Percentiles rank a stretch among this genome's conserved stretches.
phyloP scores from a whole-genome alignment of 306 rosid species.

The Lablab purpureus region DNA sequence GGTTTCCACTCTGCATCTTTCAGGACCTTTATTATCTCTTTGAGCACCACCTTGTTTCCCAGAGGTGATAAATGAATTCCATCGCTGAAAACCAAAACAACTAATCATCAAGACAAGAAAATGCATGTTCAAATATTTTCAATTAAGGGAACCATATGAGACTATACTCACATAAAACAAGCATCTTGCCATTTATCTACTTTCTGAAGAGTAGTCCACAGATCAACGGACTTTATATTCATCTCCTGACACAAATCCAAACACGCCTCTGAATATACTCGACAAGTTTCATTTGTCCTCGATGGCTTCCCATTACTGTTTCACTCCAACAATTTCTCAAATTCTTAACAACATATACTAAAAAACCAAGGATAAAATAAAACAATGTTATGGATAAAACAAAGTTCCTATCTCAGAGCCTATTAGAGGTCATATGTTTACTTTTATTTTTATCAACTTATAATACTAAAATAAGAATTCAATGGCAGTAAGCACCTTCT shows the following conservation, averaged over 20 bases:
- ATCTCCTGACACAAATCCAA: constrained; percentile 59
- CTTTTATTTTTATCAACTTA: no score
- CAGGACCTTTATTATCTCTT: constrained; percentile 61
- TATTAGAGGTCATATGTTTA: no score
- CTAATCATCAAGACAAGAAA: background rate
- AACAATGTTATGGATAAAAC: no score
- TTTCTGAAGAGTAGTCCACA: constrained; percentile 64
- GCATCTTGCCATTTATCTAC: constrained; percentile 61
- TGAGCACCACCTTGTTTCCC: constrained; percentile 66
- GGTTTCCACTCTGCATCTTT: constrained; percentile 76
- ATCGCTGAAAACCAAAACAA: constrained; percentile 53
- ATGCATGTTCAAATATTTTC: background rate
- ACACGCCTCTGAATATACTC: constrained; percentile 71
- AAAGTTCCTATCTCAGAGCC: no score
- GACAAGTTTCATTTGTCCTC: constrained; percentile 56
- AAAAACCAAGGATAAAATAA: no score
- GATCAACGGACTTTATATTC: constrained; percentile 64
- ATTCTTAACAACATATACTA: background rate
- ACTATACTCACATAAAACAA: constrained; percentile 65
- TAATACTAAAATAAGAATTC: no score
- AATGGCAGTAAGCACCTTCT: no score
- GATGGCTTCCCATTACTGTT: constrained; percentile 6
- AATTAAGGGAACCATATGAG: background rate
- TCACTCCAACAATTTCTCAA: constrained; percentile 31
- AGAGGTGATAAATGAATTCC: constrained; percentile 69